These are phyloP conservation scores for Mycena indigotica DNA, from an alignment of 768 basidiomycete species.

Conservation along the genomic window DNA sequence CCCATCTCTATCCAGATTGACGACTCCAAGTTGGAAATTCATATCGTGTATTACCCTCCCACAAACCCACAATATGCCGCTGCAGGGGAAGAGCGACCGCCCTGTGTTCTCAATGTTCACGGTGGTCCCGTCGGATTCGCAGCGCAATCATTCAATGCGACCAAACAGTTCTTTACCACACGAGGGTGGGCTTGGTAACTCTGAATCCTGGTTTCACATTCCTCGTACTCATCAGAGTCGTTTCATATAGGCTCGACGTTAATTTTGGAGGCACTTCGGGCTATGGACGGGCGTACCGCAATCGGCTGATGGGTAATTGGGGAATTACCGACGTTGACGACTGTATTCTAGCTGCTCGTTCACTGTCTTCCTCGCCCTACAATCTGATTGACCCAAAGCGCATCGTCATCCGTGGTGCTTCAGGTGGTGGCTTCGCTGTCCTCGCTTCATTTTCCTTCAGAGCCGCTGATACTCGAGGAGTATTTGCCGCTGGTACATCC, in stretches of 20 bases:
- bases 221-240: slow-evolving; percentile 15
- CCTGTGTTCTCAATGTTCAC: slow-evolving; percentile 65
- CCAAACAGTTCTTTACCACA: slow-evolving; percentile 66
- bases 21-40: slow-evolving; percentile 42
- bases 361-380: slow-evolving; percentile 40
- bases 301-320: slow-evolving; percentile 58
- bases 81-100: slow-evolving; percentile 59
- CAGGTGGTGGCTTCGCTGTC: slow-evolving; percentile 73
- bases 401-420: slow-evolving; percentile 69
- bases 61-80: slow-evolving; percentile 62
- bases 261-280: slow-evolving; percentile 63
- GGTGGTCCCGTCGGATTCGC: slow-evolving; percentile 68
- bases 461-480: slow-evolving; percentile 34
- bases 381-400: slow-evolving; percentile 65
- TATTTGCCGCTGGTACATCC: slow-evolving; percentile 66
- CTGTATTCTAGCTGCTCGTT: slow-evolving; percentile 44
- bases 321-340: slow-evolving; percentile 61
- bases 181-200: slow-evolving; percentile 73
- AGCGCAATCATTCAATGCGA: slow-evolving; percentile 52
- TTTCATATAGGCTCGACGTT: slow-evolving; percentile 50
- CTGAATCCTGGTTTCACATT: neutral
- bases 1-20: slow-evolving; percentile 46
- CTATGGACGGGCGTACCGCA: slow-evolving; percentile 45
- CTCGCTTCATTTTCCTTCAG: slow-evolving; percentile 51
- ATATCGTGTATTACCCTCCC: slow-evolving; percentile 70